These are phyloP conservation scores for Ustilago shanxiensis DNA, from an alignment of 1,284 basidiomycete genomes.

Conservation along the genomic window DNA sequence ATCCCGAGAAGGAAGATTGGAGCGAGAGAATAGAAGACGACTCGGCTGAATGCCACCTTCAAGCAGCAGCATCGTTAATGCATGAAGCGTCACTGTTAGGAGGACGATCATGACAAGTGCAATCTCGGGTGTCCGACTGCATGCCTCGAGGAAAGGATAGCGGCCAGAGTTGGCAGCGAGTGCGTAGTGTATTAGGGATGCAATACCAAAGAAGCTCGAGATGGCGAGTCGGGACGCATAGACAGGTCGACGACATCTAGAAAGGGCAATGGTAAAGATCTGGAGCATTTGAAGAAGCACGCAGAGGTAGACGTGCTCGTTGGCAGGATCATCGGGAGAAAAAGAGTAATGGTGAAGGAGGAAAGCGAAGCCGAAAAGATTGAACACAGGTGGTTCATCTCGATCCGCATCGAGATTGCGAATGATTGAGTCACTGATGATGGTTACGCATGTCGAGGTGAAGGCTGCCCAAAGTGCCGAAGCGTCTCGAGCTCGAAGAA, in stretches of 20 bases:
- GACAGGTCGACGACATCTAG: slow-evolving; percentile 43
- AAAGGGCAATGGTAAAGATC: slow-evolving; percentile 42
- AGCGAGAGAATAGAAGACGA: slow-evolving; percentile 53
- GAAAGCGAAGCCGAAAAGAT: slow-evolving; percentile 63
- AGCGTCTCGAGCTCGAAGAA: slow-evolving; percentile 44
- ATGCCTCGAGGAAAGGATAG: slow-evolving; percentile 61
- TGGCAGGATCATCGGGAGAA: slow-evolving; percentile 51
- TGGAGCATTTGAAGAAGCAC: slow-evolving; percentile 59
- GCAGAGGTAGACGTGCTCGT: slow-evolving; percentile 62
- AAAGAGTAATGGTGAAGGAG: slow-evolving; percentile 60
- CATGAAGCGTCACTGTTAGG: slow-evolving; percentile 59
- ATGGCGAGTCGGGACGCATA: slow-evolving; percentile 47
- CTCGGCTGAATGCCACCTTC: slow-evolving; percentile 45
- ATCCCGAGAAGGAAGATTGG: slow-evolving; percentile 49
- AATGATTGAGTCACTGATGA: slow-evolving; percentile 48
- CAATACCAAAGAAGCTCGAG: slow-evolving; percentile 54
- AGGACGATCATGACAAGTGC: slow-evolving; percentile 50
- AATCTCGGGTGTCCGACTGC: slow-evolving; percentile 58
- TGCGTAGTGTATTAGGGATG: slow-evolving; percentile 54
- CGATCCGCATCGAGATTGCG: slow-evolving; percentile 56
- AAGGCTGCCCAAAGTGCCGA: slow-evolving; percentile 51
- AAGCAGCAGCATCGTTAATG: slow-evolving; percentile 60
- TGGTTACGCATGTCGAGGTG: slow-evolving; percentile 44
- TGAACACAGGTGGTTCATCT: slow-evolving; percentile 62
- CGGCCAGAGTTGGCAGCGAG: slow-evolving; percentile 38